Evolutionary conservation across 2,329 filamentous ascomycete genomes (phyloP).

Genomic region (Fusarium stilboides): DNA sequence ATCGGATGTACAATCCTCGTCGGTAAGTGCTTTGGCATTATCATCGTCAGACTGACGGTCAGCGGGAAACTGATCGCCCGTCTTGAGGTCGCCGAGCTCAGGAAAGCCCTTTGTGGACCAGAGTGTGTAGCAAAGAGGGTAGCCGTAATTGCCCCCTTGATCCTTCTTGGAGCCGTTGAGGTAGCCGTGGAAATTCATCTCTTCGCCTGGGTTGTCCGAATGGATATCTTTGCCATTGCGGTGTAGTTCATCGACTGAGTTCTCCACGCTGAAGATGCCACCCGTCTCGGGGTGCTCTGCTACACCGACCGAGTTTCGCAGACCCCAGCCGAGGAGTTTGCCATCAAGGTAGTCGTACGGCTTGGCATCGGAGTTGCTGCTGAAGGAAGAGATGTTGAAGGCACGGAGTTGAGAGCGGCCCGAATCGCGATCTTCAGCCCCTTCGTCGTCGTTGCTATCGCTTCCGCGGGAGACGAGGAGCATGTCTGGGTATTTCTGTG

Average conservation of each 20-base stretch:
- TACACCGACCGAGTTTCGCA: slow-evolving; percentile 80
- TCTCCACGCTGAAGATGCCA: slow-evolving; percentile 75
- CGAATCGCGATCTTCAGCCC: slow-evolving; percentile 64
- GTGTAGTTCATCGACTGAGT: slow-evolving; percentile 76
- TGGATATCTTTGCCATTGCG: slow-evolving; percentile 74
- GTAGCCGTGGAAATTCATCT: slow-evolving; percentile 80
- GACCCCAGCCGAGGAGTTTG: slow-evolving; percentile 73
- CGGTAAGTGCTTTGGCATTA: slow-evolving; percentile 55
- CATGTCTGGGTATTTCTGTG: slow-evolving; percentile 66
- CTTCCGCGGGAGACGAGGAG: slow-evolving; percentile 78
- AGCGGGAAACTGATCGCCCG: slow-evolving; percentile 66
- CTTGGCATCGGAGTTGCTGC: slow-evolving; percentile 32
- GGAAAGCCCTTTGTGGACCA: slow-evolving; percentile 69
- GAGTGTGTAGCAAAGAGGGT: slow-evolving; percentile 77
- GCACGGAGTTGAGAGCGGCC: slow-evolving; percentile 79
- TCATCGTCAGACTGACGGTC: slow-evolving; percentile 48
- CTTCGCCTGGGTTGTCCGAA: slow-evolving; percentile 79
- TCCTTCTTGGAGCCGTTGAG: slow-evolving; percentile 57
- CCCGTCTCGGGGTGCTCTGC: slow-evolving; percentile 72
- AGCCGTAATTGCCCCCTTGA: slow-evolving; percentile 74
- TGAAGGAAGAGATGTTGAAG: slow-evolving; percentile 59
- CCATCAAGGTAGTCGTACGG: slow-evolving; percentile 66
- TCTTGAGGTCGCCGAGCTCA: slow-evolving; percentile 56
- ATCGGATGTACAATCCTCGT: slow-evolving; percentile 61
- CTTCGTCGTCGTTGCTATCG: slow-evolving; percentile 72